Evolutionary conservation across 2,329 filamentous ascomycete genomes (phyloP).

Genomic region (Colletotrichum melonis): DNA sequence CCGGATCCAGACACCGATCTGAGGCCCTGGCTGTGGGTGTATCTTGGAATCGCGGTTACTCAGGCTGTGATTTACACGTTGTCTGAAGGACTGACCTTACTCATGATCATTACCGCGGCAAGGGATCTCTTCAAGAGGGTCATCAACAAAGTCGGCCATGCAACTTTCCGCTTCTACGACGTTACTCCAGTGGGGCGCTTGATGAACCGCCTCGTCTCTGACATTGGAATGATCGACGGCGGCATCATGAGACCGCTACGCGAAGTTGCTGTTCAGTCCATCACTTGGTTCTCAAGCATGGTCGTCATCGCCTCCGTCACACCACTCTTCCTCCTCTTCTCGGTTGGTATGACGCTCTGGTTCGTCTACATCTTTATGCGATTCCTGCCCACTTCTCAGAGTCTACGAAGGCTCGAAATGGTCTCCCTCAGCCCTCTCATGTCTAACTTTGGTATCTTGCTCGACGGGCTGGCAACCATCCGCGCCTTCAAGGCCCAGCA

Average conservation of each 20-base stretch:
- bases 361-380: conserved; percentile 81
- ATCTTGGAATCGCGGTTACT: conserved; percentile 72
- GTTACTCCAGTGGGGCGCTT: conserved; percentile 88
- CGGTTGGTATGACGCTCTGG: conserved; percentile 71
- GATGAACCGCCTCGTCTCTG: conserved; percentile 92
- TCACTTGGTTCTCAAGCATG: conserved; percentile 79
- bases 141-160: conserved; percentile 78
- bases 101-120: conserved; percentile 84
- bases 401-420: conserved; percentile 86
- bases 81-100: conserved; percentile 75
- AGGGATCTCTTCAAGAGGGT: conserved; percentile 80
- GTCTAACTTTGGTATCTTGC: conserved; percentile 89
- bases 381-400: conserved; percentile 87
- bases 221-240: conserved; percentile 90
- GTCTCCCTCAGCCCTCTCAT: conserved; percentile 89
- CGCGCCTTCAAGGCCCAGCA: conserved; percentile 83
- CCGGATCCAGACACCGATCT: conserved; percentile 77
- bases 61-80: conserved; percentile 70
- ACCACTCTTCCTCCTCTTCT: conserved; percentile 79
- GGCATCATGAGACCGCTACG: conserved; percentile 83
- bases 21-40: conserved; percentile 78
- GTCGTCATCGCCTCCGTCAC: conserved; percentile 84
- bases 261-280: conserved; percentile 74
- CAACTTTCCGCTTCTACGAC: conserved; percentile 92
- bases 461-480: conserved; percentile 88